Base-by-base conservation (phyloP, 2,329 filamentous ascomycete species). In the Ceratocystis cacaofunesta region DNA sequence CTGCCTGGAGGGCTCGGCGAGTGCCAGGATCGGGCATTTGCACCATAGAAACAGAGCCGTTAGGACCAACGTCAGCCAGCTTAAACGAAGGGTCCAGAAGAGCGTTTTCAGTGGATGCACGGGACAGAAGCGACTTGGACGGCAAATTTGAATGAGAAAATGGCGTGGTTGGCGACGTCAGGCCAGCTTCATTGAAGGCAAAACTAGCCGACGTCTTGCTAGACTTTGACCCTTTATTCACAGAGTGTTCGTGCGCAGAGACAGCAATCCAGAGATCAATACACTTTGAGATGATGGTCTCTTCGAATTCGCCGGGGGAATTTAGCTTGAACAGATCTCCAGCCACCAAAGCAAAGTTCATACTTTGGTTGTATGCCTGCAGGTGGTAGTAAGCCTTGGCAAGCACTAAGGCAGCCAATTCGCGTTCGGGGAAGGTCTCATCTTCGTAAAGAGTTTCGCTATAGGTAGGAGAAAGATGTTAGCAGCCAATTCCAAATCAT, bases 331-430 rank as follows among this genome's bases (percentile, higher is more conserved):
- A 96, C 62, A 96, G 85, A 74, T 96, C 90, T 68, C 94, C 94
- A 28, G 94, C 92, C 67, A 91, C 92, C 58, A 99, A 84, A 69
- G 94, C 94, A 76, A 99, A 97, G 63, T 90, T 89, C 92, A 99
- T 97, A 77, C 92, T 96, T 79, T 99, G 94, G 74, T 96, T 94
- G 80, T 99, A 99, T 75, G 94, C 94, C 77, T 96, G 91, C 64
- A 99, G 85, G 74, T 99, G 94, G 74, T 97, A 99, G 79, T 97
- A 99, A 70, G 97, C 91, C 82, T 99, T 99, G 71, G 94, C 89
- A 55, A 95, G 88, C 65, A 99, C 91, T 62, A 99, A 82, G 64
- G 94, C 94, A 65, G 94, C 94, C 66, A 99, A 86, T 75, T 94
- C 89, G 72, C 92, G 90, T 76, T 99, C 89, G 61, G 92, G 89